Base-by-base conservation (phyloP, 805 yeast species). In the Suhomyces prunicola region DNA sequence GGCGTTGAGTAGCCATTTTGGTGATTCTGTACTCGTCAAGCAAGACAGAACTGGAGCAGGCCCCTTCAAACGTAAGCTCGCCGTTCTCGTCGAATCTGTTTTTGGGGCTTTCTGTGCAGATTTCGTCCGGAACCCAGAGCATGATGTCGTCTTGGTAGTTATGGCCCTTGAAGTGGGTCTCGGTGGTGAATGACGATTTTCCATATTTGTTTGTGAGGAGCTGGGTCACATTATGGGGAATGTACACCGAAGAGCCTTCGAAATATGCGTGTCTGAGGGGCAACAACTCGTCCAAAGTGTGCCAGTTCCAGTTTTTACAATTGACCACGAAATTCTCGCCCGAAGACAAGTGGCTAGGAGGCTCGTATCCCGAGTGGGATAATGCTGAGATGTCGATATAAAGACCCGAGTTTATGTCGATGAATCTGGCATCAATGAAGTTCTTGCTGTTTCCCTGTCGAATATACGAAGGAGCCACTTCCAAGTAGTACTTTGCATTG, bases 381-480 rank as follows among this genome's bases (percentile, higher is more conserved):
- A 72, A 54, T 1, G 79, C 73, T 1, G 79, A 74, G 44, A 68
- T 76, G 55, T 74, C 79, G 29, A 74, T 69, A 54, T 73, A 75
- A 36, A 69, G 59, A 0, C 79, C 79, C 8, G 82, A 73, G 47
- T 73, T 74, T 5, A 78, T 66, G 56, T 81, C 85, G 23, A 81
- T 76, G 56, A 79, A 76, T 24, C 85, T 64, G 1, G 84, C 85
- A 63, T 82, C 85, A 50, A 81, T 81, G 47, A 75, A 76, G 58
- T 81, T 81, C 54, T 67, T 63, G 1, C 87, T 87, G 60, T 81
- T 84, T 1, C 85, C 88, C 52, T 78, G 76, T 29, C 71, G 57
- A 17, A 55, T 53, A 51, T 60, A 61, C 4, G 65, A 55, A n/a
- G 65, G 65, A 5, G 63, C 54, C 19, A 61, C 55, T 46, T 59